These are phyloP conservation scores for Chaetomium olivaceum DNA, from an alignment of 2,329 filamentous ascomycete genomes.

Conservation along the genomic window DNA sequence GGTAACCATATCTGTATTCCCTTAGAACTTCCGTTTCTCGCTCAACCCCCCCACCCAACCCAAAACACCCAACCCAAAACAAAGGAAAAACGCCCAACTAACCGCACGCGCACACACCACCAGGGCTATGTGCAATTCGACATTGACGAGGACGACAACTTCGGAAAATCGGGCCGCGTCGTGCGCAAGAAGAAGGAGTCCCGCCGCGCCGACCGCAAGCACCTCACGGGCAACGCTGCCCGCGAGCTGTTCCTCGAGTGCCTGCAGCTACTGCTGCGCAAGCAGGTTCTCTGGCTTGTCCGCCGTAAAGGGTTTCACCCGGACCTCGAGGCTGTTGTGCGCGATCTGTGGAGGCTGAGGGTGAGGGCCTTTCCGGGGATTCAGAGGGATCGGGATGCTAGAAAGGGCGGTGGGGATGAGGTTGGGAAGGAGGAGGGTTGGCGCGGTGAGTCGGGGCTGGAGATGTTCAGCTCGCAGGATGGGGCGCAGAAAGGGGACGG, in stretches of 20 bases:
- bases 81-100: no score
- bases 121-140: slow-evolving; percentile 59
- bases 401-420: slow-evolving; percentile 38
- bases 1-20: slow-evolving; percentile 14
- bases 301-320: slow-evolving; percentile 63
- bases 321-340: slow-evolving; percentile 76
- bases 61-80: not conserved
- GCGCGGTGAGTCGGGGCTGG: slow-evolving; percentile 35
- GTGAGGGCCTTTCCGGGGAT: slow-evolving; percentile 58
- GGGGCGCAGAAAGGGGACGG: slow-evolving; percentile 44
- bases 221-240: slow-evolving; percentile 66
- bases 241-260: slow-evolving; percentile 79
- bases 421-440: slow-evolving; percentile 40
- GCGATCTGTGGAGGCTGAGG: slow-evolving; percentile 82
- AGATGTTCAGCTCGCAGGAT: slow-evolving; percentile 63
- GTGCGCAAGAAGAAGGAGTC: slow-evolving; percentile 59
- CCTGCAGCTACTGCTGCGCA: slow-evolving; percentile 80
- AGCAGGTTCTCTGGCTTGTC: slow-evolving; percentile 76
- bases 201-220: slow-evolving; percentile 53
- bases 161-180: slow-evolving; percentile 59
- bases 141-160: slow-evolving; percentile 67
- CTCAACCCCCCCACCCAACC: not conserved
- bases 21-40: not conserved
- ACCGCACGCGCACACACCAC: not conserved
- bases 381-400: slow-evolving; percentile 40